phyloP scores from a whole-genome alignment of 345 rosid species.

The Firmiana major region DNA sequence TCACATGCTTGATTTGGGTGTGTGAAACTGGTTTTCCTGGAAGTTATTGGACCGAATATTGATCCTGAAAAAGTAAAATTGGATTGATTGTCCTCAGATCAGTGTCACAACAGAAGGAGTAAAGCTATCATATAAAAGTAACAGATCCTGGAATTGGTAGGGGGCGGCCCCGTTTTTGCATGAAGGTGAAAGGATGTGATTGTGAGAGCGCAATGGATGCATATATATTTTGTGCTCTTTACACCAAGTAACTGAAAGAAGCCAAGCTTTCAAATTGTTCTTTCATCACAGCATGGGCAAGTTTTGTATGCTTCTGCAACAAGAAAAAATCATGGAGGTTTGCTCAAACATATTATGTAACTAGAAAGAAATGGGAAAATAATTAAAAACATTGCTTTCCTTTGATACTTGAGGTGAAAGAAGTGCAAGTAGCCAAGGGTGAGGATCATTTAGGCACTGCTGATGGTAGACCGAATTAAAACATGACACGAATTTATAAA shows the following conservation, averaged over 20 bases:
- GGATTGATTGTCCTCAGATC: background rate
- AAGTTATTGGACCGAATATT: no score
- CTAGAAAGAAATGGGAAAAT: background rate
- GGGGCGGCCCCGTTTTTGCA: background rate
- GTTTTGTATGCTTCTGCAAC: conserved; percentile 16
- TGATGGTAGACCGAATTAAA: no score
- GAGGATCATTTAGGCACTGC: conserved; percentile 6
- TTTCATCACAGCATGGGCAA: conserved; percentile 14
- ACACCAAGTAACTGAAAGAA: background rate
- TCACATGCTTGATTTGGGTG: no score
- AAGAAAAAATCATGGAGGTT: background rate
- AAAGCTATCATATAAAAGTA: background rate
- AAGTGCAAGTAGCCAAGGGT: background rate
- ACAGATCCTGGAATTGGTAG: background rate
- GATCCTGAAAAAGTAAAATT: background rate
- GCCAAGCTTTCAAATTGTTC: background rate
- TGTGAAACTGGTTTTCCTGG: no score
- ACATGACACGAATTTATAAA: no score
- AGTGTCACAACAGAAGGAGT: background rate
- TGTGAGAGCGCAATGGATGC: background rate
- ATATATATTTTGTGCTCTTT: background rate
- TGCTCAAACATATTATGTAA: background rate
- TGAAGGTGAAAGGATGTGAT: background rate
- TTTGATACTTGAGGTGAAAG: background rate
- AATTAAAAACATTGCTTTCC: background rate